Evolutionary conservation across 345 rosid genomes (phyloP), one percentile per base, ranked within the genome.

Genomic region (Dipteronia dyeriana): DNA sequence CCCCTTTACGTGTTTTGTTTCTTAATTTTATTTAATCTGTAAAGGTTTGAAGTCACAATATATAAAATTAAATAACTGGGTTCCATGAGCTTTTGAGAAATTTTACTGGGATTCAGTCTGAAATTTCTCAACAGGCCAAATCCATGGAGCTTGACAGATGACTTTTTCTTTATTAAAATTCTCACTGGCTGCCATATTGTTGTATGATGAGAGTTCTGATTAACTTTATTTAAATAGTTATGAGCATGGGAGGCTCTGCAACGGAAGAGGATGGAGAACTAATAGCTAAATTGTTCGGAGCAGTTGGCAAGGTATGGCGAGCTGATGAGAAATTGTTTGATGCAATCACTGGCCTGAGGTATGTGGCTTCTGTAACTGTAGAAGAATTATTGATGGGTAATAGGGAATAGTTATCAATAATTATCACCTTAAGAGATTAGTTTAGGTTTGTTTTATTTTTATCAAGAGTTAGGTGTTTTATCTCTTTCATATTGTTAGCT

Each of bases 261-360:
- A 91, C 89, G 1, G 88, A 88, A 86, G 91, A 86, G 76, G 98
- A 94, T 82, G 97, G 88, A 79, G 89, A 85, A 47, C 75, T 94
- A 53, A 90, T 96, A 9, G 45, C 89, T 59, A 86, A 89, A 79
- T 82, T 94, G 78, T 96, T 96, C 75, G 92, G 95, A 65, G 84
- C 95, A 7, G 86, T 94, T 67, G 98, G 98, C 77, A 94, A 92
- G 83, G 86, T 92, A 39, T 92, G 93, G 93, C 90, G 76, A 81
- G 97, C 95, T 78, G 91, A 94, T 75, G 99, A 96, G 79, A 94
- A 92, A 76, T 49, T 85, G 75, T 94, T 96, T 79, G 98, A 94
- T 87, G 99, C 97, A 73, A 78, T 94, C 75, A 94, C 98, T 80
- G 99, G 90, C 71, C 86, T 96, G 76, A 96, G 99, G 98, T 94